Percentiles rank a stretch among this genome's conserved stretches.
phyloP scores from a whole-genome alignment of 768 basidiomycete genomes.

The Lenzites betulinus region DNA sequence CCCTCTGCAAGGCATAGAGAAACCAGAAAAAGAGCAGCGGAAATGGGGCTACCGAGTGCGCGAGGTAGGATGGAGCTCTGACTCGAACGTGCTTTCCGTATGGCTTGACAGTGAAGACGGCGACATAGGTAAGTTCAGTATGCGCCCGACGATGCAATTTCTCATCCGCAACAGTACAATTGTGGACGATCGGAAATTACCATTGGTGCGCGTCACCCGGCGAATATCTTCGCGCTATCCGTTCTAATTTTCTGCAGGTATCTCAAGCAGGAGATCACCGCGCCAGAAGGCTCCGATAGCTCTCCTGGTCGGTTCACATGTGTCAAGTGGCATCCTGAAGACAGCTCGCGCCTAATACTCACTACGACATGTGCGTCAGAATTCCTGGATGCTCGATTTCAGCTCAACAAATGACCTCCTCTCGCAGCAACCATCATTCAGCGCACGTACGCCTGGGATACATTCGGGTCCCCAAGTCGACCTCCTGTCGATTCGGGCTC shows the following conservation, averaged over 20 bases:
- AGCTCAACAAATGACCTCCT: constrained; percentile 8
- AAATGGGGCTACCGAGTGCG: constrained; percentile 72
- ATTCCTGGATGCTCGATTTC: not conserved
- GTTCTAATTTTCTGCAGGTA: constrained; percentile 55
- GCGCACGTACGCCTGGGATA: constrained; percentile 78
- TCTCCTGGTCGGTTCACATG: constrained; percentile 62
- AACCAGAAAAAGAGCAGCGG: constrained; percentile 33
- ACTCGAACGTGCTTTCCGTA: constrained; percentile 81
- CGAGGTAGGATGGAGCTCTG: constrained; percentile 84
- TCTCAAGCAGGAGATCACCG: constrained; percentile 84
- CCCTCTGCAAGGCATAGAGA: constrained; percentile 21
- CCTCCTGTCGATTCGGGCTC: constrained; percentile 79
- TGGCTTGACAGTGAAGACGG: constrained; percentile 74
- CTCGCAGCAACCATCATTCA: constrained; percentile 54
- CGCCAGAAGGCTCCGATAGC: constrained; percentile 38
- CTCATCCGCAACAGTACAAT: constrained; percentile 62
- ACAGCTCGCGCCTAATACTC: constrained; percentile 61
- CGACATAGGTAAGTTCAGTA: constrained; percentile 60
- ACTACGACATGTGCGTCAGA: constrained; percentile 60
- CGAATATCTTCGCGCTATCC: not conserved
- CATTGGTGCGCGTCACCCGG: constrained; percentile 62
- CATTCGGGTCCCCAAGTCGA: constrained; percentile 55
- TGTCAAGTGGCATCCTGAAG: constrained; percentile 88
- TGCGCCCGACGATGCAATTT: not conserved
- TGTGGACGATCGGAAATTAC: constrained; percentile 95